These are phyloP conservation scores for Elsinoe australis DNA, from an alignment of 2,329 filamentous ascomycete genomes.

Conservation along the genomic window DNA sequence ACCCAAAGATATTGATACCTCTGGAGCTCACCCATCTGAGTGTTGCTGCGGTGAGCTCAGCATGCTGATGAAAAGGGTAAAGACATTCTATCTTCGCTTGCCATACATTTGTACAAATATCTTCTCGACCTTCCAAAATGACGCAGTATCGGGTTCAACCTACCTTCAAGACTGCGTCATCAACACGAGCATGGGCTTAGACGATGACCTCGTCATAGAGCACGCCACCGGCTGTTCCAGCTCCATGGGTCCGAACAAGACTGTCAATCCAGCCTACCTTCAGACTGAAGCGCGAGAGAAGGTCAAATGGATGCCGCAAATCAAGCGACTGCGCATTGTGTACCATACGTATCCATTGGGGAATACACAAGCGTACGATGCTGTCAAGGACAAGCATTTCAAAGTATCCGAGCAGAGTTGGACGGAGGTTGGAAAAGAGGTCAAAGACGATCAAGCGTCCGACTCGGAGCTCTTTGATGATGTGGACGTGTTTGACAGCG, in stretches of 20 bases:
- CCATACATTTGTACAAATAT: background rate
- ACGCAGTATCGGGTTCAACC: background rate
- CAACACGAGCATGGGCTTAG: slow-evolving; percentile 4
- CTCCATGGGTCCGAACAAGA: slow-evolving; percentile 3
- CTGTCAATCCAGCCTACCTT: background rate
- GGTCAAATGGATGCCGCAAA: background rate
- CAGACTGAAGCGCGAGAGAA: background rate
- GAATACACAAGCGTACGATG: background rate
- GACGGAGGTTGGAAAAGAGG: background rate
- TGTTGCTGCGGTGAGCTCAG: background rate
- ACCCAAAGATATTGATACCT: slow-evolving; percentile 1
- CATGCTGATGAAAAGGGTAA: background rate
- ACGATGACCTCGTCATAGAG: slow-evolving; percentile 1
- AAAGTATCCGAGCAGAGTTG: background rate
- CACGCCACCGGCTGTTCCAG: background rate
- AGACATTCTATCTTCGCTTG: slow-evolving; percentile 1
- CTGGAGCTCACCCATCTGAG: background rate
- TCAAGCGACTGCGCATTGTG: background rate
- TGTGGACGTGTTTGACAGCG: slow-evolving; percentile 2
- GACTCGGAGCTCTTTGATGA: background rate
- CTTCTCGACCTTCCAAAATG: background rate
- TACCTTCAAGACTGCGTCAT: background rate
- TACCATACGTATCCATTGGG: slow-evolving; percentile 5
- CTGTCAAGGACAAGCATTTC: background rate
- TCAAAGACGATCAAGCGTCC: background rate